Evolutionary conservation across 371 early-diverging fungal genomes (phyloP).

Genomic region (Chytridium lagenaria): DNA sequence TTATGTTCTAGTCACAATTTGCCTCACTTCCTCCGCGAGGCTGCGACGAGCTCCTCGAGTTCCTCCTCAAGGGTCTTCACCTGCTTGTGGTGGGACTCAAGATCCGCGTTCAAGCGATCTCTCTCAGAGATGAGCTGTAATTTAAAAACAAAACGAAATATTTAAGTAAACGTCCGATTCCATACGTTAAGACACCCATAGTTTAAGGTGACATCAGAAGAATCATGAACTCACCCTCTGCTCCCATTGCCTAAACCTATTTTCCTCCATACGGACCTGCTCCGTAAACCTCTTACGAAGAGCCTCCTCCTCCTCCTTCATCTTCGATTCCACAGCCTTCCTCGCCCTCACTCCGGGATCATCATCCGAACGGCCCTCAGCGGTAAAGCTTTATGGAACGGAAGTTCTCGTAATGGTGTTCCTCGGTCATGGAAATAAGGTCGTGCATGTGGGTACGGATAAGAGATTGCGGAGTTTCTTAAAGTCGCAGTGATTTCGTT

Average conservation of each 20-base stretch:
- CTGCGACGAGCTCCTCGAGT: slow-evolving; percentile 63
- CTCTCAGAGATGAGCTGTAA: slow-evolving; percentile 95
- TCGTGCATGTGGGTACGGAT: slow-evolving; percentile 94
- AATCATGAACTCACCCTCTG: slow-evolving; percentile 68
- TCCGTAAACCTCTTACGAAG: slow-evolving; percentile 93
- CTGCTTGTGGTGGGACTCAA: slow-evolving; percentile 88
- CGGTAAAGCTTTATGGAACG: slow-evolving; percentile 79
- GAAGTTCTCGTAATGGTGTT: slow-evolving; percentile 91
- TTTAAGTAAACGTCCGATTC: not conserved
- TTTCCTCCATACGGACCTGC: slow-evolving; percentile 93
- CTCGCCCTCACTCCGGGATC: slow-evolving; percentile 76
- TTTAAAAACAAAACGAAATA: not conserved
- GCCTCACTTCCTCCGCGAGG: slow-evolving; percentile 30
- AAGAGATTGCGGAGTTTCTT: slow-evolving; percentile 90
- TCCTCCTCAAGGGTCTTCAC: slow-evolving; percentile 89
- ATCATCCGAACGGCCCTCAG: slow-evolving; percentile 54
- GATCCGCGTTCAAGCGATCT: slow-evolving; percentile 92
- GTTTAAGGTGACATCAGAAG: not conserved
- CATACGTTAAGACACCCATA: not conserved
- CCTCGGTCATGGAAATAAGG: slow-evolving; percentile 88
- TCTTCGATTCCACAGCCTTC: slow-evolving; percentile 78
- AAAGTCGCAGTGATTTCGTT: no score
- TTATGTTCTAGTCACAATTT: not conserved
- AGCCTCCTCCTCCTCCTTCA: slow-evolving; percentile 93
- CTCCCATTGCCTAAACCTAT: slow-evolving; percentile 96